Conservation (phyloP, 257 asterid genomes). For the Nicotiana knightiana region DNA sequence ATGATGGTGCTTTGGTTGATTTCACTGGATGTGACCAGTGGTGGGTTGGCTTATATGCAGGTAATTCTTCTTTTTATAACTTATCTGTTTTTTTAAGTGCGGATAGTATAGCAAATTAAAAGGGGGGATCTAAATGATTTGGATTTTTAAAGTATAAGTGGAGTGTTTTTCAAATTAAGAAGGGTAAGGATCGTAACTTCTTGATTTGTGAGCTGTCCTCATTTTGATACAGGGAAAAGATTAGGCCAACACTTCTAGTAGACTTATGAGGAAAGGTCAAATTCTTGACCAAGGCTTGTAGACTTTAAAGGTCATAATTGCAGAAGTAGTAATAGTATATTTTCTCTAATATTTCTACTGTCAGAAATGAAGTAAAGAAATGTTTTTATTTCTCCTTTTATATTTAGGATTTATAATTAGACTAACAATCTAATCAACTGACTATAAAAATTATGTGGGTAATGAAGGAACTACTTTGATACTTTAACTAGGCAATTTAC, state of each 20-base stretch:
- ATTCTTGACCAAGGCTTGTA: not conserved
- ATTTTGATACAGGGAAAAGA: not conserved
- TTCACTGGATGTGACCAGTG: slow-evolving; percentile 67
- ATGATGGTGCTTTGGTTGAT: slow-evolving; percentile 76
- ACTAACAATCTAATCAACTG: not conserved
- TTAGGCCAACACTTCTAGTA: not conserved
- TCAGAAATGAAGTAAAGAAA: not conserved
- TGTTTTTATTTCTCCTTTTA: not conserved
- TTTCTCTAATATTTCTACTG: not conserved
- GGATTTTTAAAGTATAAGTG: not conserved
- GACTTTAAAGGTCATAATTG: too few relatives aligned
- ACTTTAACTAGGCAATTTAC: too few relatives aligned
- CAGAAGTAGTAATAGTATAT: not conserved
- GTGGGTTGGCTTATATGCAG: slow-evolving; percentile 98
- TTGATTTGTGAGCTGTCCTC: not conserved
- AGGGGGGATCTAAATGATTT: not conserved
- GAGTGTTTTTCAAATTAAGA: not conserved
- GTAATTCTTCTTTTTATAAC: slow-evolving; percentile 15
- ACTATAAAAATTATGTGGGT: too few relatives aligned
- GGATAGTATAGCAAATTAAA: not conserved
- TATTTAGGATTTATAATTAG: not conserved
- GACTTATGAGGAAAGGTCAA: not conserved
- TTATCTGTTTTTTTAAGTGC: not conserved
- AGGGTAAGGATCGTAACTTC: not conserved
- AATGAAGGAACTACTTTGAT: too few relatives aligned